Percentiles rank a stretch among this genome's conserved stretches.
Conservation (phyloP, 148 eudicot genomes). For the Polygonum maritimum region DNA sequence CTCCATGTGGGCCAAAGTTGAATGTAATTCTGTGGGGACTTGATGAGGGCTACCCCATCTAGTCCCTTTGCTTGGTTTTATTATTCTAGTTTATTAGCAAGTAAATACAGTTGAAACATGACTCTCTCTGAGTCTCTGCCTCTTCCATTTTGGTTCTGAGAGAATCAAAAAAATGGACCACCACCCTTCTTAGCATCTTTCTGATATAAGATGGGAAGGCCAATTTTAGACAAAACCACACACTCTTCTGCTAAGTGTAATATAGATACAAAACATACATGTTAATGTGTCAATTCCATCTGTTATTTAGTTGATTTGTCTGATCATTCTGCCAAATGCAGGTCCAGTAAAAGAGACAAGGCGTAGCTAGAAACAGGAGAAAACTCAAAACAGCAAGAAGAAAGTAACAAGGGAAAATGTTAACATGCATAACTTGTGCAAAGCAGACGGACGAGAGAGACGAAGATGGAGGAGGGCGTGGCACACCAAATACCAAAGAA, state of each 20-base stretch:
- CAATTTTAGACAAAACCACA: not conserved
- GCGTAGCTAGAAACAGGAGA: conserved; percentile 9
- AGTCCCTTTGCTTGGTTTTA: not conserved
- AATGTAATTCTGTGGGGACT: conserved; percentile 6
- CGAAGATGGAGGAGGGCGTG: conserved; percentile 47
- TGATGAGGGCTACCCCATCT: not conserved
- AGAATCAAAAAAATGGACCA: conserved; percentile 3
- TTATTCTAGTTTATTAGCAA: not conserved
- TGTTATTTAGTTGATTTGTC: not conserved
- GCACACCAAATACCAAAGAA: conserved; percentile 75
- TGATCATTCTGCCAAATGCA: not conserved
- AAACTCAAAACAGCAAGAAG: not conserved
- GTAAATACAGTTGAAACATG: not conserved
- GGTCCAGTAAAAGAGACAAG: not conserved
- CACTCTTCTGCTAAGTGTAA: not conserved
- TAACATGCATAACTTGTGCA: conserved; percentile 94
- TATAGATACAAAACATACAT: not conserved
- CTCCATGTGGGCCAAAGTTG: conserved; percentile 1
- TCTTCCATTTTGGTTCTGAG: not conserved
- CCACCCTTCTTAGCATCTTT: not conserved
- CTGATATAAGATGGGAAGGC: not conserved
- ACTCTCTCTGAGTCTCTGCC: not conserved
- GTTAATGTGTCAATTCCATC: not conserved
- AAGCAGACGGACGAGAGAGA: conserved; percentile 47
- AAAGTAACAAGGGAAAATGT: conserved; percentile 29